Conservation (phyloP, 2,329 filamentous ascomycete genomes). For the Xylaria polymorpha region DNA sequence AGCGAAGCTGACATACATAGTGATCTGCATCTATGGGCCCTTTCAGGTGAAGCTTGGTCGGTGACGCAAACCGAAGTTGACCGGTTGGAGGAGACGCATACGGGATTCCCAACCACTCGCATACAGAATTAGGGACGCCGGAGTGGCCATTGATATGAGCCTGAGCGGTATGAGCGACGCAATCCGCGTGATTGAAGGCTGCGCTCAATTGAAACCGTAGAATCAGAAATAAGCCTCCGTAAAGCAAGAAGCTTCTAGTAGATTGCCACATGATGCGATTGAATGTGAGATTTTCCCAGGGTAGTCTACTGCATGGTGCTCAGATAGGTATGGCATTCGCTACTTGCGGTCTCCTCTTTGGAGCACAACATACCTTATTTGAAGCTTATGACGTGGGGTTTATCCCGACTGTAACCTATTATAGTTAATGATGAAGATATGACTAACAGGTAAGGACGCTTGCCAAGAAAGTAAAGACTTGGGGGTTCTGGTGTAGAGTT, state of each 20-base stretch:
- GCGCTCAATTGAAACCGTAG: conserved; percentile 13
- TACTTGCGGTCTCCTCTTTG: not conserved
- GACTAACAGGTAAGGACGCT: no score
- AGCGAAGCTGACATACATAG: conserved; percentile 16
- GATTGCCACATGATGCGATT: not conserved
- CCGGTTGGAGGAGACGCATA: conserved; percentile 30
- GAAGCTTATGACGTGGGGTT: not conserved
- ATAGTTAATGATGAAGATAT: no score
- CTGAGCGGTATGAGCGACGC: conserved; percentile 21
- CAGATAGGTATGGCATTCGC: not conserved
- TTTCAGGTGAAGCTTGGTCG: conserved; percentile 10
- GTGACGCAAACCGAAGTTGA: conserved; percentile 26
- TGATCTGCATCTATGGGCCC: conserved; percentile 21
- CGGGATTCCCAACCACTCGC: conserved; percentile 31
- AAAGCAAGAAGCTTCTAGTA: not conserved
- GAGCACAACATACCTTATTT: not conserved
- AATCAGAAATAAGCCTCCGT: not conserved
- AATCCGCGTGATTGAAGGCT: conserved; percentile 1
- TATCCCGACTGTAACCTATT: no score
- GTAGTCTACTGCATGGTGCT: not conserved
- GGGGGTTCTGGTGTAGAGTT: no score
- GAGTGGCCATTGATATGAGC: conserved; percentile 28
- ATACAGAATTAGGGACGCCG: conserved; percentile 20
- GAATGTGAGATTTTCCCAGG: not conserved
- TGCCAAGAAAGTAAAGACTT: no score